Evolutionary conservation across 1,284 basidiomycete species (phyloP).

Genomic region (Leccinum proliferum): DNA sequence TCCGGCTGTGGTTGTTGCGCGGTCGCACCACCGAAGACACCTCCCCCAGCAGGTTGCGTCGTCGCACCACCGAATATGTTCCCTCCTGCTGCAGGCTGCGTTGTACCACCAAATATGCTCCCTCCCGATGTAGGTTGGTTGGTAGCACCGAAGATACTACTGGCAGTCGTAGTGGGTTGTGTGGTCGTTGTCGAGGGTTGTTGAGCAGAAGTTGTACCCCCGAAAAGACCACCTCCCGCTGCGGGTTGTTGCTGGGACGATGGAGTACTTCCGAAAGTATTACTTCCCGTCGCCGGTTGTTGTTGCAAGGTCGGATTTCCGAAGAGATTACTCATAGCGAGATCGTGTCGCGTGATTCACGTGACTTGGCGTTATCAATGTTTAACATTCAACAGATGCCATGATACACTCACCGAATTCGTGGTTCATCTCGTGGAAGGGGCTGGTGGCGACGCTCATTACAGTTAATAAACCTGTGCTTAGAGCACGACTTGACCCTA

Average conservation of each 20-base stretch:
- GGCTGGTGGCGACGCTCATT: too few species aligned
- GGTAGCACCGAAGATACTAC: slow-evolving; percentile 17
- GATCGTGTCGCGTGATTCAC: too few species aligned
- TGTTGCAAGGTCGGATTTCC: too few species aligned
- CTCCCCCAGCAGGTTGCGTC: slow-evolving; percentile 16
- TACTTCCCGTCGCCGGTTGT: too few species aligned
- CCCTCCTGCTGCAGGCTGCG: slow-evolving; percentile 13
- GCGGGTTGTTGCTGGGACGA: slow-evolving; percentile 17
- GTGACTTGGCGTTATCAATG: too few species aligned
- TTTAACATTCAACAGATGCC: too few species aligned
- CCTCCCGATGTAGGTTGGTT: slow-evolving; percentile 15
- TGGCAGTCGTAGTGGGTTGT: slow-evolving; percentile 6
- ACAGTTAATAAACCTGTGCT: too few species aligned
- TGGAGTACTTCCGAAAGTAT: not conserved
- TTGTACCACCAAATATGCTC: slow-evolving; percentile 17
- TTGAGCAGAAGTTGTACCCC: slow-evolving; percentile 12
- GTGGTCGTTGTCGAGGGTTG: slow-evolving; percentile 10
- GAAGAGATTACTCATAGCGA: too few species aligned
- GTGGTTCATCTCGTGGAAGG: too few species aligned
- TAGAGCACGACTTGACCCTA: too few species aligned
- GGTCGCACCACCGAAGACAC: slow-evolving; percentile 20
- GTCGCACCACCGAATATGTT: slow-evolving; percentile 17
- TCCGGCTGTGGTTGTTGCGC: slow-evolving; percentile 15
- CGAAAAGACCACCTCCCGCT: slow-evolving; percentile 16
- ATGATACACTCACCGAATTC: too few species aligned